phyloP scores from a whole-genome alignment of 805 yeast species.

The Monosporozyma yasuniensis region DNA sequence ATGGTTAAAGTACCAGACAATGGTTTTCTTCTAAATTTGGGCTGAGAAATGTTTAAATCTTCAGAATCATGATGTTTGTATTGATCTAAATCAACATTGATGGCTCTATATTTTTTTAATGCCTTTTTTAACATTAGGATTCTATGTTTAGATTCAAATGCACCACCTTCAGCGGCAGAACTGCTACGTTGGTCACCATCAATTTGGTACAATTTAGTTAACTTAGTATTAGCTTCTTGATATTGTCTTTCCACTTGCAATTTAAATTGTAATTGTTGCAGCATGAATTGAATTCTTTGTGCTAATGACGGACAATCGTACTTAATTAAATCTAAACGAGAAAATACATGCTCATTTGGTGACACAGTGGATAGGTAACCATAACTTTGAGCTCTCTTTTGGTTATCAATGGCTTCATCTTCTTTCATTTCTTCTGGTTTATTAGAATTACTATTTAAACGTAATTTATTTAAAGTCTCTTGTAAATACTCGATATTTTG shows the following conservation, averaged over 20 bases:
- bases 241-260: conserved; percentile 91
- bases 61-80: conserved; percentile 53
- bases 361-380: conserved; percentile 34
- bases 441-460: conserved; percentile 13
- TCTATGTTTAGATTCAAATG: conserved; percentile 73
- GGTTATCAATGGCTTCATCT: conserved; percentile 11
- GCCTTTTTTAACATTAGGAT: conserved; percentile 77
- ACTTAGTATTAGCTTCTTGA: conserved; percentile 83
- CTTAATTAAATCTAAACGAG: conserved; percentile 73
- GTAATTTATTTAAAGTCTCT: conserved; percentile 59
- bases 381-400: conserved; percentile 10
- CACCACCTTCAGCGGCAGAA: conserved; percentile 83
- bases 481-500: conserved; percentile 83
- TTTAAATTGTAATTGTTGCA: conserved; percentile 89
- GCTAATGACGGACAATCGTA: conserved; percentile 93
- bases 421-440: conserved; percentile 3
- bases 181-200: conserved; percentile 86
- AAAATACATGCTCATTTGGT: conserved; percentile 35
- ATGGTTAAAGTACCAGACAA: conserved; percentile 71
- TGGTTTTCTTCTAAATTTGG: conserved; percentile 72
- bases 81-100: conserved; percentile 62
- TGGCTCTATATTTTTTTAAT: conserved; percentile 78
- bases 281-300: conserved; percentile 89
- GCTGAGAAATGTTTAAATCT: conserved; percentile 49
- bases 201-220: conserved; percentile 72